Evolutionary conservation across 2,329 filamentous ascomycete genomes (phyloP), one percentile per base, ranked within the genome.

Genomic region (Teratosphaeria destructans): DNA sequence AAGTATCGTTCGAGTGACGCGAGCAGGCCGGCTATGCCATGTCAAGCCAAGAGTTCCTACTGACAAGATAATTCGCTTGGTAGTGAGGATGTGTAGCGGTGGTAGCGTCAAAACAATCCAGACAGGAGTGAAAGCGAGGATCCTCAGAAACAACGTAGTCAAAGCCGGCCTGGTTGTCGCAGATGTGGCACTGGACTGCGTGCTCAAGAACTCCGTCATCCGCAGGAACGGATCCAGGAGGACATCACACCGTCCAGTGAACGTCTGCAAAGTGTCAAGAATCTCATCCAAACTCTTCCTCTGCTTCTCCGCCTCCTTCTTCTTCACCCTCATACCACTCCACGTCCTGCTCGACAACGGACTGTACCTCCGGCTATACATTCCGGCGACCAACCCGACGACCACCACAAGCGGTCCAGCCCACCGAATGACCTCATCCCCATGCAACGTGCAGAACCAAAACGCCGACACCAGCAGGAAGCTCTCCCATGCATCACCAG

Each of bases 271-370:
- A 0, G 90, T 95, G 67, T 97, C 92, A 59, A 99, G 89, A 62
- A 99, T 99, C 76, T 99, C 94, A 72, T 99, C 94, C 57, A 99
- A 76, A 56, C 91, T 96, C 78, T 96, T 96, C 69, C 96, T 90
- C 68, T 94, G 89, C 11, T 67, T 64, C 52, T 86, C 87, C 62
- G 82, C 85, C 37, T 77, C 77, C 61, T 78, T 82, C 58, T 81
- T 81, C 68, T 83, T 73, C 34, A 72, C 73, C 65, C 79, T 87
- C 71, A 86, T 83, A 5, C 82, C 83, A 0, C 82, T 85, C 82
- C 88, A 90, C 14, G 87, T 86, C 34, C 89, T 94, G 56, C 89
- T 95, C 43, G 91, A 95, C 57, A 96, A 77, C 3, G 92, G 91
- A 62, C 91, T 96, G 74, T 92, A 97, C 61, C 91, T 83, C 59